Percentiles rank a stretch among this genome's conserved stretches.
These are phyloP conservation scores for Prototheca wickerhamii DNA, from an alignment of 163 green algal genomes.

Conservation along the genomic window DNA sequence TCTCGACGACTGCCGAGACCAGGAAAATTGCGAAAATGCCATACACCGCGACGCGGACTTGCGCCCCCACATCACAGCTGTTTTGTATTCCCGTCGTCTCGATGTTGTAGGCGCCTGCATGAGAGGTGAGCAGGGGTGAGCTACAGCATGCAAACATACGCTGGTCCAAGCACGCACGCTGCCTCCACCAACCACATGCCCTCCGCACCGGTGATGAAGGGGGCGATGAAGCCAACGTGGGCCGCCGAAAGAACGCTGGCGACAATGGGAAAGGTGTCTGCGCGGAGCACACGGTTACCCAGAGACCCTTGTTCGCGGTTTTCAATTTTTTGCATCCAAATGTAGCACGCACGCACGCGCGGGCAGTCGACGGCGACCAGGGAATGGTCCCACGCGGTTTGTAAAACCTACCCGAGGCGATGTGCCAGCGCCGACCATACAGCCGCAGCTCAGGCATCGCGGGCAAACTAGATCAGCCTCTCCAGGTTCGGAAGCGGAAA, in stretches of 20 bases:
- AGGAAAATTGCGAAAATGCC: constrained; percentile 11
- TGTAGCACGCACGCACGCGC: no score
- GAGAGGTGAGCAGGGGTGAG: neutral
- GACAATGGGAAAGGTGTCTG: constrained; percentile 23
- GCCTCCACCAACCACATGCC: neutral
- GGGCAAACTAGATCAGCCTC: no score
- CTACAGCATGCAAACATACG: neutral
- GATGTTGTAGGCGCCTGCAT: constrained; percentile 12
- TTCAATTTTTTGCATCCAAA: no score
- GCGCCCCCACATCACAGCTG: constrained; percentile 1
- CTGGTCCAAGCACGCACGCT: no score
- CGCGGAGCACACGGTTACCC: no score
- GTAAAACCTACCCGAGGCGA: constrained; percentile 10
- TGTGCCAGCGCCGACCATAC: constrained; percentile 17
- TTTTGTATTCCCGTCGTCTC: constrained; percentile 15
- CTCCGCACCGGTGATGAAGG: constrained; percentile 5
- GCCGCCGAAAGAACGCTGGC: constrained; percentile 9
- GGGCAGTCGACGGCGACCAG: no score
- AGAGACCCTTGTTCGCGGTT: no score
- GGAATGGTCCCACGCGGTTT: neutral
- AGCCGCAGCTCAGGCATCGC: constrained; percentile 25
- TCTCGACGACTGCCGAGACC: constrained; percentile 5
- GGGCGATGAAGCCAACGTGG: constrained; percentile 14
- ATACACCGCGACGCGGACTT: constrained; percentile 9
- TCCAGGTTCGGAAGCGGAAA: no score